Evolutionary conservation across 805 yeast species (phyloP).

Genomic region (Torulaspora quercuum): DNA sequence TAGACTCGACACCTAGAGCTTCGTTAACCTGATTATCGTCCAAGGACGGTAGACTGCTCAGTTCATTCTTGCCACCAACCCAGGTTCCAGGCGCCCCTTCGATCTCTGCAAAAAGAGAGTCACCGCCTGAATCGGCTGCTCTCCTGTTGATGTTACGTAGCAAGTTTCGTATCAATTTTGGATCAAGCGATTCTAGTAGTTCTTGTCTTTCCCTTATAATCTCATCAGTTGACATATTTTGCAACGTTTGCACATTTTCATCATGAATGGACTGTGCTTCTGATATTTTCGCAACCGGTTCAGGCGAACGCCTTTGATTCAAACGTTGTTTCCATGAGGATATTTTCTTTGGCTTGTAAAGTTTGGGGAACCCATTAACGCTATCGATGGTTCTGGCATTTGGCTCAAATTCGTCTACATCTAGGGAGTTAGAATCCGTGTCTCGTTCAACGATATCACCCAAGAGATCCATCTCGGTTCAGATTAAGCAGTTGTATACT

Average conservation of each 20-base stretch:
- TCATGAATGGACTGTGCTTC: slow-evolving; percentile 74
- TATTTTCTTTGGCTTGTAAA: slow-evolving; percentile 38
- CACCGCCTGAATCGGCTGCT: slow-evolving; percentile 41
- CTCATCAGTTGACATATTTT: slow-evolving; percentile 63
- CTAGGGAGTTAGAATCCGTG: slow-evolving; percentile 31
- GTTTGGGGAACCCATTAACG: slow-evolving; percentile 34
- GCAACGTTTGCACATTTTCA: slow-evolving; percentile 64
- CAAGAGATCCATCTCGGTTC: slow-evolving; percentile 53
- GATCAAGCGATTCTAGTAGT: slow-evolving; percentile 62
- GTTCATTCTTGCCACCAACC: slow-evolving; percentile 33
- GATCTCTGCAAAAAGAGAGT: slow-evolving; percentile 37
- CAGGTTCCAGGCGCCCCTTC: slow-evolving; percentile 39
- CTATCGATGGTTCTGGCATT: slow-evolving; percentile 2
- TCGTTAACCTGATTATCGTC: slow-evolving; percentile 31
- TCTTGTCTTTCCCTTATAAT: slow-evolving; percentile 63
- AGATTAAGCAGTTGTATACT: too few relatives aligned
- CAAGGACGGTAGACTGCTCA: slow-evolving; percentile 25
- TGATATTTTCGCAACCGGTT: slow-evolving; percentile 34
- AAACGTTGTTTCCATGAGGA: slow-evolving; percentile 51
- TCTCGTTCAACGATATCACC: slow-evolving; percentile 73
- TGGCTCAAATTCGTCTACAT: slow-evolving; percentile 5
- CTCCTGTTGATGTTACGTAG: slow-evolving; percentile 55
- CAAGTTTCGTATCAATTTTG: slow-evolving; percentile 58
- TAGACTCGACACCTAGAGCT: slow-evolving; percentile 25
- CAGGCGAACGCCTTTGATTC: slow-evolving; percentile 3